phyloP scores from a whole-genome alignment of 768 basidiomycete genomes.

The Pisolithus orientalis region DNA sequence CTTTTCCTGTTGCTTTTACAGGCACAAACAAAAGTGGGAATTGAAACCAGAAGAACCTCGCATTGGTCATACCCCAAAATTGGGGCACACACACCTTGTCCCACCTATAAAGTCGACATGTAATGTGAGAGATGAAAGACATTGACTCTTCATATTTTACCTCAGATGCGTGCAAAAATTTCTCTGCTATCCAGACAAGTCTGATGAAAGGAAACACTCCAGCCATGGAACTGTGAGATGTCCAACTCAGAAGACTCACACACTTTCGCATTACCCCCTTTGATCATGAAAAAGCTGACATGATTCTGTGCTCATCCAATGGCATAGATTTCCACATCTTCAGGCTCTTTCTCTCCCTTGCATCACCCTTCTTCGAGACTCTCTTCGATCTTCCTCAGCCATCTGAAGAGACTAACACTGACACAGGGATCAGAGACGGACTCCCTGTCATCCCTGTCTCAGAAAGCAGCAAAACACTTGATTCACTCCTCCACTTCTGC shows the following conservation, averaged over 20 bases:
- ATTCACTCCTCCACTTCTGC: conserved; percentile 22
- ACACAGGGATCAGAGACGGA: conserved; percentile 10
- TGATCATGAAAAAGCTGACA: conserved; percentile 15
- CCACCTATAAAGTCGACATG: too few relatives aligned
- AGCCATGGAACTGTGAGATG: background rate
- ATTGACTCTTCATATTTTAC: too few relatives aligned
- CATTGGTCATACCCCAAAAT: too few relatives aligned
- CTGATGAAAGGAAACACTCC: background rate
- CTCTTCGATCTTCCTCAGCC: conserved; percentile 28
- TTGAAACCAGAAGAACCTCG: too few relatives aligned
- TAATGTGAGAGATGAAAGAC: too few relatives aligned
- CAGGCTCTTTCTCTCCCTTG: conserved; percentile 28
- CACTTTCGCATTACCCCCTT: conserved; percentile 16
- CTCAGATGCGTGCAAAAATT: too few relatives aligned
- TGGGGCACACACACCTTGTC: too few relatives aligned
- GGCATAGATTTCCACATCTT: conserved; percentile 26
- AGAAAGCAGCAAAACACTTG: conserved; percentile 18
- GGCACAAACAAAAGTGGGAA: too few relatives aligned
- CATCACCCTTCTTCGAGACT: conserved; percentile 29
- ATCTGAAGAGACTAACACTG: background rate
- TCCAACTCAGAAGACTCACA: too few relatives aligned
- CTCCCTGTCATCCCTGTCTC: conserved; percentile 16
- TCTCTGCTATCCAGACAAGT: too few relatives aligned
- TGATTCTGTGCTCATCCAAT: conserved; percentile 24
- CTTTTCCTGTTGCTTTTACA: too few relatives aligned